Evolutionary conservation across 2,329 filamentous ascomycete genomes (phyloP).

Genomic region (Alternaria ethzedia): DNA sequence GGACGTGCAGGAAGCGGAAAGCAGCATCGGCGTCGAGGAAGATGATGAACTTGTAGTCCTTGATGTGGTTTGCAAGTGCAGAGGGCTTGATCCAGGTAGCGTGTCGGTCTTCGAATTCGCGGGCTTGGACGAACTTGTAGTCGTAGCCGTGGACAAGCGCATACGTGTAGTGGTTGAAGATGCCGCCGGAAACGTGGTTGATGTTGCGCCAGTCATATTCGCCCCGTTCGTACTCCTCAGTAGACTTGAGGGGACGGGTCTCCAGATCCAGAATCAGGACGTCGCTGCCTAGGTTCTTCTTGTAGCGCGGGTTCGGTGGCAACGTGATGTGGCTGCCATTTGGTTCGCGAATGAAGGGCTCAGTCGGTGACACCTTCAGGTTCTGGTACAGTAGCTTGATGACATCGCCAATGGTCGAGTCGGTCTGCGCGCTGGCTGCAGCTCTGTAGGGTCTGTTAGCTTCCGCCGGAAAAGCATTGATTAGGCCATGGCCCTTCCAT

Average conservation of each 20-base stretch:
- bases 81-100: constrained; percentile 57
- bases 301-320: constrained; percentile 40
- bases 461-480: background rate
- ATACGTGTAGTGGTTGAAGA: constrained; percentile 49
- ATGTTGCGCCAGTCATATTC: constrained; percentile 46
- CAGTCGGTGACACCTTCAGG: constrained; percentile 34
- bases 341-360: constrained; percentile 40
- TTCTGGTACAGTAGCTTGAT: constrained; percentile 41
- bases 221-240: constrained; percentile 39
- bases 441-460: constrained; percentile 30
- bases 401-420: constrained; percentile 40
- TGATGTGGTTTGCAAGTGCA: constrained; percentile 46
- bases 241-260: constrained; percentile 42
- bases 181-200: constrained; percentile 44
- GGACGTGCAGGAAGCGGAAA: constrained; percentile 55
- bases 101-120: constrained; percentile 50
- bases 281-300: constrained; percentile 42
- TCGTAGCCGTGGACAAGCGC: constrained; percentile 57
- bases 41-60: constrained; percentile 54
- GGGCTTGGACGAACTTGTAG: constrained; percentile 56
- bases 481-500: background rate
- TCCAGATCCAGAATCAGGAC: constrained; percentile 47
- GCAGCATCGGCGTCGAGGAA: constrained; percentile 58
- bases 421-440: constrained; percentile 25
- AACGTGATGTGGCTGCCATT: constrained; percentile 40